These are phyloP conservation scores for Picea glauca DNA, from an alignment of 75 land plant genomes.

Conservation along the genomic window DNA sequence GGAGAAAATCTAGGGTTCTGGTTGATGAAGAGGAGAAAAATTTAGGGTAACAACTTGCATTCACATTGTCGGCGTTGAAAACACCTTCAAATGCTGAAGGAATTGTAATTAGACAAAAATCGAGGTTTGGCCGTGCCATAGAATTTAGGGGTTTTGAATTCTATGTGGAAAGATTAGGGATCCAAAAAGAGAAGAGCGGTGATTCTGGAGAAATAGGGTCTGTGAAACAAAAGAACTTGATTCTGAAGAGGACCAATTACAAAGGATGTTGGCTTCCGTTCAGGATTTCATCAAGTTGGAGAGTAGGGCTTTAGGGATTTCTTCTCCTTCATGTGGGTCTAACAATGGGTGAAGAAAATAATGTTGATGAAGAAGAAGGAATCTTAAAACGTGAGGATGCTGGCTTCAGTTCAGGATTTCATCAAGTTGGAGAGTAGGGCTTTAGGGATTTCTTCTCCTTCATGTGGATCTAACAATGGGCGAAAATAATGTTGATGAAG, in stretches of 20 bases:
- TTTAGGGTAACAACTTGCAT: slow-evolving; percentile 4
- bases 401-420: slow-evolving; percentile 5
- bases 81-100: neutral
- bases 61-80: neutral
- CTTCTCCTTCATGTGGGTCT: neutral
- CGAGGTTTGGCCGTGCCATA: neutral
- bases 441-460: too few species aligned
- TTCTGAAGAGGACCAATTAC: too few species aligned
- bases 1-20: too few species aligned
- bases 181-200: neutral
- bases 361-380: too few species aligned
- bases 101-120: neutral
- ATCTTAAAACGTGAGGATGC: neutral
- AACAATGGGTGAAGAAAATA: neutral
- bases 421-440: neutral
- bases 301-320: neutral
- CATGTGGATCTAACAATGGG: neutral
- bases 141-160: neutral
- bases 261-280: slow-evolving; percentile 4
- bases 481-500: neutral
- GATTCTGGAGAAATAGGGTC: neutral
- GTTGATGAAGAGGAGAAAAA: neutral
- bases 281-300: slow-evolving; percentile 1
- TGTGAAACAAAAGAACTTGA: neutral
- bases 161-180: neutral